These are phyloP conservation scores for Singerocomus rubriflavus DNA, from an alignment of 1,284 basidiomycete species.

Conservation along the genomic window DNA sequence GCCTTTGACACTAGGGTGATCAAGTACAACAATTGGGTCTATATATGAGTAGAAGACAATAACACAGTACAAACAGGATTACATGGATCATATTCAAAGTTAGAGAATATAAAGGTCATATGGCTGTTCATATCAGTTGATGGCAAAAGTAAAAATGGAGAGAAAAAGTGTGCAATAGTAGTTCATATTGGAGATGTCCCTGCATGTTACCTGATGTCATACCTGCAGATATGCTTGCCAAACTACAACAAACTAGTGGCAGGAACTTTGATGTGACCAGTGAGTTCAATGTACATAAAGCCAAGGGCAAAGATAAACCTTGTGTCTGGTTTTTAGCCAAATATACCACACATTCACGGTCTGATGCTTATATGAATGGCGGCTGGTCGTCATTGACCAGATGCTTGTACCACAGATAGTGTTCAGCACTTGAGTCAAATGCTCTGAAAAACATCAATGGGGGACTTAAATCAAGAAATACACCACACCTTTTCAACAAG, in stretches of 20 bases:
- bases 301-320: constrained; percentile 37
- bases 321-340: constrained; percentile 71
- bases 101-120: too few species aligned
- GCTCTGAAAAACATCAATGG: constrained; percentile 38
- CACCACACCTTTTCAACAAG: constrained; percentile 54
- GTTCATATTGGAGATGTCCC: too few species aligned
- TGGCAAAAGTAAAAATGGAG: too few species aligned
- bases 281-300: not conserved
- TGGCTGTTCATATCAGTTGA: too few species aligned
- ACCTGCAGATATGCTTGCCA: too few species aligned
- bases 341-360: constrained; percentile 59
- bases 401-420: constrained; percentile 50
- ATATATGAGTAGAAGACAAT: too few species aligned
- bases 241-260: constrained; percentile 41
- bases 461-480: not conserved
- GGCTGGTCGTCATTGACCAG: constrained; percentile 44
- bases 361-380: constrained; percentile 68
- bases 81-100: too few species aligned
- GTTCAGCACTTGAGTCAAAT: constrained; percentile 44
- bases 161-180: too few species aligned
- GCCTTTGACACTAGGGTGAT: not conserved
- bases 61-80: too few species aligned
- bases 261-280: constrained; percentile 44
- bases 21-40: too few species aligned
- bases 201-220: too few species aligned